Conservation (phyloP, 352 stramenopile species). For the Pseudoperonospora humuli region DNA sequence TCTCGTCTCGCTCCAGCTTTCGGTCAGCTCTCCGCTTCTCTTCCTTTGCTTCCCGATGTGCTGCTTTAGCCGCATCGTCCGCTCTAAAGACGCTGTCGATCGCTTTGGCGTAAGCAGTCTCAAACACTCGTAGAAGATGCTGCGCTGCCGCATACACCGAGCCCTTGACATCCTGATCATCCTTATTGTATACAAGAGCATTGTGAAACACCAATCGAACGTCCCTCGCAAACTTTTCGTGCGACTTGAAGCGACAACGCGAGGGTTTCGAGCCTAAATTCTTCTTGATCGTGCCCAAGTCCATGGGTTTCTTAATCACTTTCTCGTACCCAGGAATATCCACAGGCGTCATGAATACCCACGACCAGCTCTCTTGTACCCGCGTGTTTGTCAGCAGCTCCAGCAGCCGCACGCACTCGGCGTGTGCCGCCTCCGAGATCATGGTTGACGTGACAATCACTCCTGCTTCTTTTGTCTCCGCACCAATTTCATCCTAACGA, state of each 20-base stretch:
- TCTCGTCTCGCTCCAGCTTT: conserved; percentile 3
- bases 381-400: conserved; percentile 72
- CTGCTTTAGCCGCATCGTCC: conserved; percentile 26
- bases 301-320: conserved; percentile 80
- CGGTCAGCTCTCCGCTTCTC: conserved; percentile 10
- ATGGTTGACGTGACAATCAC: conserved; percentile 25
- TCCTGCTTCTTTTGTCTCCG: not conserved
- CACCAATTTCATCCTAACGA: conserved; percentile 11
- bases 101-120: conserved; percentile 71
- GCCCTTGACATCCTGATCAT: conserved; percentile 62
- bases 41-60: conserved; percentile 26
- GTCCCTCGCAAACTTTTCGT: conserved; percentile 77
- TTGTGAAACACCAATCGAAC: conserved; percentile 83
- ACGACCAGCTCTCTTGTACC: conserved; percentile 82
- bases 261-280: conserved; percentile 71
- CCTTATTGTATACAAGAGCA: conserved; percentile 70
- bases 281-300: conserved; percentile 68
- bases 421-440: conserved; percentile 67
- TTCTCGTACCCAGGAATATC: conserved; percentile 59
- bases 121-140: conserved; percentile 73
- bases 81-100: conserved; percentile 52
- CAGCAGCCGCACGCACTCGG: conserved; percentile 74
- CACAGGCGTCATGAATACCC: conserved; percentile 80
- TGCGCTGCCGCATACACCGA: conserved; percentile 76
- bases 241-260: conserved; percentile 76